Percentiles rank a stretch among this genome's conserved stretches.
Evolutionary conservation across 495 filamentous ascomycete genomes (phyloP).

Genomic region (Chaetomium fimeti): DNA sequence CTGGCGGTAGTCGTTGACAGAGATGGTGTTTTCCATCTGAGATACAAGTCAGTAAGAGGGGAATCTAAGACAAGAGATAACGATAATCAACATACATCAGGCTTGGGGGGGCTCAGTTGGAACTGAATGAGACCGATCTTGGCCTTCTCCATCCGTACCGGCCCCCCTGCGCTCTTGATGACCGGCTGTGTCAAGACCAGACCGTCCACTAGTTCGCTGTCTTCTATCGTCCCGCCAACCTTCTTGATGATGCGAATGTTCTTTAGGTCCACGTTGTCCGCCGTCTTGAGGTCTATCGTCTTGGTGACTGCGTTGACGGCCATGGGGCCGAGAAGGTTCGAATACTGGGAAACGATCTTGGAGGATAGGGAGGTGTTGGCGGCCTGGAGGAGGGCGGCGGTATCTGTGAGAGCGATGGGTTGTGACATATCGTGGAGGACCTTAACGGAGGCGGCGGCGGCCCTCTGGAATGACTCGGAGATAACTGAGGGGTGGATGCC

Average conservation of each 20-base stretch:
- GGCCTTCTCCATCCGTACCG: conserved; percentile 93
- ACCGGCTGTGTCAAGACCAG: conserved; percentile 89
- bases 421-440: conserved; percentile 94
- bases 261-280: conserved; percentile 92
- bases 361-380: conserved; percentile 96
- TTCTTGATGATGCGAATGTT: conserved; percentile 98
- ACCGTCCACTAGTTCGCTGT: conserved; percentile 95
- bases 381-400: conserved; percentile 85
- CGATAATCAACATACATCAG: conserved; percentile 66
- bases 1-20: conserved; percentile 98
- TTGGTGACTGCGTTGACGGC: conserved; percentile 94
- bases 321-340: conserved; percentile 88
- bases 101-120: conserved; percentile 95
- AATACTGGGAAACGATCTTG: conserved; percentile 97
- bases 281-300: conserved; percentile 90
- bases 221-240: conserved; percentile 95
- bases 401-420: conserved; percentile 86
- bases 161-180: conserved; percentile 89
- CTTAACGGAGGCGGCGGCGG: conserved; percentile 80
- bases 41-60: conserved; percentile 15
- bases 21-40: conserved; percentile 98
- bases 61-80: not conserved
- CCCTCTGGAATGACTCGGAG: conserved; percentile 95
- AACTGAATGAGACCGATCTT: conserved; percentile 97
- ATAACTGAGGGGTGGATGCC: conserved; percentile 97